Evolutionary conservation across 495 filamentous ascomycete genomes (phyloP), one percentile per base, ranked within the genome.

Genomic region (Penicillium taxi): DNA sequence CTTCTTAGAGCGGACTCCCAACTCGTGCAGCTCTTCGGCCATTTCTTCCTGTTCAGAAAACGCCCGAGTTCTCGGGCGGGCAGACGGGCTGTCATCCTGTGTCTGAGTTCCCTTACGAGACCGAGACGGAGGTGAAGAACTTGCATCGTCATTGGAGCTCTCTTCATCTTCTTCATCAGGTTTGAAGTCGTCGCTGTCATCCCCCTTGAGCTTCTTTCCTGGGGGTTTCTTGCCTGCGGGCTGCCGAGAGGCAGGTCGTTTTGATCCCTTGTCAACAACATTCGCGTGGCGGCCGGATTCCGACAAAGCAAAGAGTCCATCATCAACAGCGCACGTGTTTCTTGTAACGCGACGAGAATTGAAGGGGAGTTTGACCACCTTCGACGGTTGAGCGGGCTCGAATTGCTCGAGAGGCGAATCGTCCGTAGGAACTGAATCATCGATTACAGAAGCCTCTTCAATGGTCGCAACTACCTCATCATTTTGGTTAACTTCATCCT

Each of bases 181-280:
- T 48, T 94, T 86, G 50, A 94, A 94, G 45, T 95, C 88, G 54
- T 85, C 91, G 47, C 81, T 86, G 11, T 82, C 82, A 40, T 88
- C 78, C 26, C 69, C 42, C 17, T 70, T 74, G 33, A 73, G 74
- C 52, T 81, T 69, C 36, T 53, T 60, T 34, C 59, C 63, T 18
- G 45, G 31, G 16, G 63, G 63, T 39, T 66, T 70, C 45, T 72
- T 70, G 37, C 70, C 64, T 41, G 52, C 56, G 29, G 56, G 47
- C 39, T 45, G 47, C 13, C 13, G 24, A 15, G 15, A 26, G 23
- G 37, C 42, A 17, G 48, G 48, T 33, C 59, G 51, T 56, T 59
- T 18, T 57, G 48, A 0, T 55, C 59, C 58, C 32, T 50, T 53
- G 8, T 28, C 11, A 12, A 12, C 11, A 12, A 13, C 4, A 4